phyloP scores from a whole-genome alignment of 768 basidiomycete species.

The Cytidiella melzeri region DNA sequence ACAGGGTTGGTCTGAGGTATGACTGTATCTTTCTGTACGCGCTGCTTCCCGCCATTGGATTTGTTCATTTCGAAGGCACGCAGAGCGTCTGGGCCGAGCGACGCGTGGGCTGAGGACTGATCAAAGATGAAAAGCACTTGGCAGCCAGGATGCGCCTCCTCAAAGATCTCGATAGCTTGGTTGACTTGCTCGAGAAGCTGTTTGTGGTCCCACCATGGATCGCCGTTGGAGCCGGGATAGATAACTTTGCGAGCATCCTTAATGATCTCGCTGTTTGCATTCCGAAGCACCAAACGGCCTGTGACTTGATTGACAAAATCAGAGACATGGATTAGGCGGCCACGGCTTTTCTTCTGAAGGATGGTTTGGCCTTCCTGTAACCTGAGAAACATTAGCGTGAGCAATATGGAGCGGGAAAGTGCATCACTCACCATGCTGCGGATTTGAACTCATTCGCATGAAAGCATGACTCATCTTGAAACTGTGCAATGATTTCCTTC shows the following conservation, averaged over 20 bases:
- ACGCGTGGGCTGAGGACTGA: constrained; percentile 35
- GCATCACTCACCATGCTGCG: no score
- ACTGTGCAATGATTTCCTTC: no score
- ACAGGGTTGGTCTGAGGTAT: no score
- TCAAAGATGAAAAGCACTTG: constrained; percentile 34
- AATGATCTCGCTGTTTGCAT: constrained; percentile 21
- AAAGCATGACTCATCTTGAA: no score
- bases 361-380: no score
- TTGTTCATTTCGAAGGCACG: no score
- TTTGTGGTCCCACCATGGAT: constrained; percentile 34
- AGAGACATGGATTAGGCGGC: constrained; percentile 33
- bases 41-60: no score
- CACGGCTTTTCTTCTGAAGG: constrained; percentile 29
- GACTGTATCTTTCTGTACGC: no score
- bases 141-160: constrained; percentile 28
- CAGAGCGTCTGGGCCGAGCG: background rate
- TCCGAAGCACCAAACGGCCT: no score
- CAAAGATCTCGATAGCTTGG: constrained; percentile 31
- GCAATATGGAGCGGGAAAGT: no score
- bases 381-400: no score
- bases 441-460: no score
- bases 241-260: constrained; percentile 31
- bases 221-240: constrained; percentile 22
- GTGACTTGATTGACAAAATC: constrained; percentile 29
- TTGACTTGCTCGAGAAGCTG: constrained; percentile 31